phyloP scores from a whole-genome alignment of 176 grass and related monocot genomes.

The Bothriochloa decipiens region DNA sequence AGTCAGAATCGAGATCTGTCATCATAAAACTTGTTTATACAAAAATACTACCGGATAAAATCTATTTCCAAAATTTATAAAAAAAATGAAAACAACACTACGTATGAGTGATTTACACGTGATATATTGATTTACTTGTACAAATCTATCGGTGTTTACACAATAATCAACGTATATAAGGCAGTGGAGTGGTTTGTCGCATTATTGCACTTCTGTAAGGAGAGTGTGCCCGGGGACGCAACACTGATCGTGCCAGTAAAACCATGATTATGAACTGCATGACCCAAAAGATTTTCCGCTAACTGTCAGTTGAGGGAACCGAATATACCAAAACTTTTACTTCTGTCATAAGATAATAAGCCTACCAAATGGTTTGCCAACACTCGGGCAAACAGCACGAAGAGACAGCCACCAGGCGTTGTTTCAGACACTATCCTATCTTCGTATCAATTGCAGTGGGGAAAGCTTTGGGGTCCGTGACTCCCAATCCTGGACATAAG shows the following conservation, averaged over 20 bases:
- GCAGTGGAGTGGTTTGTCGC: background rate
- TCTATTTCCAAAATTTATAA: background rate
- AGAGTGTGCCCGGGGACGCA: background rate
- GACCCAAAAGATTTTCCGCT: conserved; percentile 6
- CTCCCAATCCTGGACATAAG: conserved; percentile 15
- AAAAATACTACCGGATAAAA: background rate
- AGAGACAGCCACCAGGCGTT: conserved; percentile 24
- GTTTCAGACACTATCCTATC: conserved; percentile 2
- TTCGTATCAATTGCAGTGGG: conserved; percentile 15
- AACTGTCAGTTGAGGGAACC: conserved; percentile 29
- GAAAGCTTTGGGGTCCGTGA: background rate
- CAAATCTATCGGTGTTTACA: conserved; percentile 1
- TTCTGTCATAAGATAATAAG: conserved; percentile 3
- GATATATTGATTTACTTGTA: conserved; percentile 19
- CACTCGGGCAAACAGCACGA: background rate
- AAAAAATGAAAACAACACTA: background rate
- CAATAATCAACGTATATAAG: background rate
- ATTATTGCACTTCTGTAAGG: conserved; percentile 24
- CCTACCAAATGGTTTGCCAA: conserved; percentile 32
- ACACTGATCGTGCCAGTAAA: background rate
- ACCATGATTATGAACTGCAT: conserved; percentile 26
- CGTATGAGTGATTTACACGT: background rate
- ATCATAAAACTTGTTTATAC: background rate
- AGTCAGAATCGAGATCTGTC: background rate
- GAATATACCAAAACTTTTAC: conserved; percentile 16